Evolutionary conservation across 371 early-diverging fungal genomes (phyloP), one percentile per base, ranked within the genome.

Genomic region (Parasitella parasitica): DNA sequence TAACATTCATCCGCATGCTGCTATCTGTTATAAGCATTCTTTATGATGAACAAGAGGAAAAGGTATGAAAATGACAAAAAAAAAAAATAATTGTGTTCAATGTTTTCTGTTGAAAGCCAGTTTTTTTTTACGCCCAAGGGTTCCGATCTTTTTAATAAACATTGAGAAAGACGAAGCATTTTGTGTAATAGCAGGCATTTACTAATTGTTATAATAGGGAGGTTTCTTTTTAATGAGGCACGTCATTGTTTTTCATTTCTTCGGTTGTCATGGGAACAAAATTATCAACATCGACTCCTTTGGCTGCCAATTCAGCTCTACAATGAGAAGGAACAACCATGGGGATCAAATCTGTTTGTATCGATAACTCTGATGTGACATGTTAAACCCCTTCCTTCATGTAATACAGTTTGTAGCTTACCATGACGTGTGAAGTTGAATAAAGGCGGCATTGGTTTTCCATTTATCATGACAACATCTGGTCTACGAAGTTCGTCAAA

Each of bases 401-500:
- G n/a, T n/a, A 41, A 18, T 9, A 9, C 6, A 41, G 38, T 20
- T 20, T 6, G 38, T 28, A 38, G 5, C 72, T 72, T 81, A 92
- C 94, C 93, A 71, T 91, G 83, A 16, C 78, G 78, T 18, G 91
- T 84, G 70, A 98, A 98, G 72, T 97, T 90, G 78, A 98, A 97
- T 56, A 98, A 82, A 63, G 83, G 80, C 0, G 98, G 98, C 20
- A 97, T 74, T 6, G 87, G 89, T 62, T 86, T 86, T 54, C 93
- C 95, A 57, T 85, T 90, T 30, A 89, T 76, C 71, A 96, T 78
- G 57, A 74, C 80, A n/a, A 92, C 91, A 53, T 87, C 89, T 13
- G 94, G 94, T 41, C 87, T 75, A 61, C 97, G 87, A 67, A 98
- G 80, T 73, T 95, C 96, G 76, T 97, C 94, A 85, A 99, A 99